Evolutionary conservation across 257 asterid genomes (phyloP).

Genomic region (Lycium ferocissimum): DNA sequence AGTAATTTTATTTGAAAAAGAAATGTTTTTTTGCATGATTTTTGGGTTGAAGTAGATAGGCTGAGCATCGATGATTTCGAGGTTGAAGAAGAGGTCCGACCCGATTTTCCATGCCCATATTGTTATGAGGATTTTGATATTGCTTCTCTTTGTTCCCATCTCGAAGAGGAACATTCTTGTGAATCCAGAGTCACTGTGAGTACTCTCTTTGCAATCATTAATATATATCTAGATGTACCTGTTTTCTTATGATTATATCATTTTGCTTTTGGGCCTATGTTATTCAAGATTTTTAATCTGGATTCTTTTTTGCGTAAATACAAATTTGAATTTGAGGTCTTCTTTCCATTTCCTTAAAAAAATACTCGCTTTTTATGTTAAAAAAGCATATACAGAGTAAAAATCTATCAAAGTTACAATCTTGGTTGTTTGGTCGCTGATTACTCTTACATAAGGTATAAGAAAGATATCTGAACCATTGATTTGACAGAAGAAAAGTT

Average conservation of each 20-base stretch:
- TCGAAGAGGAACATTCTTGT: conserved; percentile 74
- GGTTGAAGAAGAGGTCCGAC: conserved; percentile 78
- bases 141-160: conserved; percentile 83
- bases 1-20: not conserved
- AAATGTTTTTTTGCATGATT: not conserved
- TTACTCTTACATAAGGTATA: not conserved
- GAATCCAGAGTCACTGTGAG: conserved; percentile 82
- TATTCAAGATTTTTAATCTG: not conserved
- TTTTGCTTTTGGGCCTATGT: conserved; percentile 26
- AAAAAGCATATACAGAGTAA: not conserved
- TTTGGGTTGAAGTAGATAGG: conserved; percentile 57
- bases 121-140: conserved; percentile 83
- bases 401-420: not conserved
- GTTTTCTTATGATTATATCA: not conserved
- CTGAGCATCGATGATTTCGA: conserved; percentile 66
- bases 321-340: not conserved
- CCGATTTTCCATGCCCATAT: conserved; percentile 81
- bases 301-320: not conserved
- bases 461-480: not conserved
- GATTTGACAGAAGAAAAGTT: not conserved
- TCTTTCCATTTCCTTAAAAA: not conserved
- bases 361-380: not conserved
- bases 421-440: conserved; percentile 13
- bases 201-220: conserved; percentile 29
- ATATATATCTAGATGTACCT: not conserved